Base-by-base conservation (phyloP, 2,329 filamentous ascomycete genomes). In the Bipolaris cookei region DNA sequence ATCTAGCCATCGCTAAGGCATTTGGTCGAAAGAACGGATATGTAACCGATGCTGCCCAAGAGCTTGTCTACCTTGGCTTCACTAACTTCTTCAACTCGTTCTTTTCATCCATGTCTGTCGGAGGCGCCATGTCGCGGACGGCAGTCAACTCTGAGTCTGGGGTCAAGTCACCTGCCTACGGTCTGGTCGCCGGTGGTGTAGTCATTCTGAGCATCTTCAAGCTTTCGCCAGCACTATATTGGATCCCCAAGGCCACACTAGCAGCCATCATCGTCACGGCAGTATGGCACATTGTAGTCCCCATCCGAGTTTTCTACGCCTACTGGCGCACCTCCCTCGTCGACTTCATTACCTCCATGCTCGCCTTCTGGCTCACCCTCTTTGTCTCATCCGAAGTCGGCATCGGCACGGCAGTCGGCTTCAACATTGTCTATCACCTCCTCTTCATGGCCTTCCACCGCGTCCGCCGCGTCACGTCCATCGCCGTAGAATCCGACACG, bases 261-360 rank as follows among this genome's bases (percentile, higher is more conserved):
- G 82, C 87, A 0, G 87, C 86, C 2, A 88, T 89, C 58, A 88
- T 89, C 61, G 88, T 89, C 62, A 86, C 84, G 57, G 86, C 86
- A 5, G 85, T 89, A 0, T 84, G 84, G 74, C 84, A 86, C 37
- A 78, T 89, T 6, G 84, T 89, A 42, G 83, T 84, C 0, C 81
- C 84, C 0, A 82, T 86, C 0, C 81, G 78, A 2, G 79, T 83
- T 8, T 88, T 89, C 68, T 87, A 87, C 71, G 78, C 79, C 13
- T 88, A 86, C 75, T 89, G 86, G 85, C 84, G 83, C 61, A 84
- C 85, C 2, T 88, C 85, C 0, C 79, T 89, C 3, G 83, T 86
- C 13, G 87, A 89, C 72, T 89, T 89, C 63, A 80, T 86, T 50
- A 83, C 84, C 0, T 82, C 84, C 25, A 86, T 88, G 82, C 78